These are phyloP conservation scores for Trichoderma aggressivum DNA, from an alignment of 2,329 filamentous ascomycete genomes.

Conservation along the genomic window DNA sequence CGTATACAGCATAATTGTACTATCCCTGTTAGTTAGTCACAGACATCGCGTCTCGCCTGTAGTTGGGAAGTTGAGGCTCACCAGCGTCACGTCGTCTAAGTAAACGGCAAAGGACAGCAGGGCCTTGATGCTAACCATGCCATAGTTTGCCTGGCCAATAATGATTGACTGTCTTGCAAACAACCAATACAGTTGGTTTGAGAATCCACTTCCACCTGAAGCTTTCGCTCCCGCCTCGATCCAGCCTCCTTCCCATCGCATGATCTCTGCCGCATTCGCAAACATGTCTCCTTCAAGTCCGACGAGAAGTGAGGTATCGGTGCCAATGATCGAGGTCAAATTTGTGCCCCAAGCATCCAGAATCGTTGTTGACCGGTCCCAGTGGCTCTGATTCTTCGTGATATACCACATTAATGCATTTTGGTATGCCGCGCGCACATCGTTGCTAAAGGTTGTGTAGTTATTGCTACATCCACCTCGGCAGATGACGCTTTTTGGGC, in stretches of 20 bases:
- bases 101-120: not conserved
- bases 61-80: not conserved
- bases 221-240: not conserved
- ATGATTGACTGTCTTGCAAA: not conserved
- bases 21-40: not conserved
- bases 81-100: not conserved
- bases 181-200: not conserved
- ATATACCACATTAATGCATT: not conserved
- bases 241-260: not conserved
- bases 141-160: not conserved
- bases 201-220: not conserved
- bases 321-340: not conserved
- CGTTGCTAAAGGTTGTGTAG: not conserved
- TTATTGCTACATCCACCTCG: not conserved
- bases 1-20: not conserved
- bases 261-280: not conserved
- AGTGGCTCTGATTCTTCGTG: not conserved
- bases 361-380: not conserved
- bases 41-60: not conserved
- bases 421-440: not conserved
- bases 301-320: not conserved
- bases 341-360: not conserved
- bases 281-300: constrained; percentile 3
- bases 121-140: not conserved
- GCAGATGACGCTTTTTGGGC: not conserved